Conservation (phyloP, 768 basidiomycete genomes). For the Lentinus brumalis region DNA sequence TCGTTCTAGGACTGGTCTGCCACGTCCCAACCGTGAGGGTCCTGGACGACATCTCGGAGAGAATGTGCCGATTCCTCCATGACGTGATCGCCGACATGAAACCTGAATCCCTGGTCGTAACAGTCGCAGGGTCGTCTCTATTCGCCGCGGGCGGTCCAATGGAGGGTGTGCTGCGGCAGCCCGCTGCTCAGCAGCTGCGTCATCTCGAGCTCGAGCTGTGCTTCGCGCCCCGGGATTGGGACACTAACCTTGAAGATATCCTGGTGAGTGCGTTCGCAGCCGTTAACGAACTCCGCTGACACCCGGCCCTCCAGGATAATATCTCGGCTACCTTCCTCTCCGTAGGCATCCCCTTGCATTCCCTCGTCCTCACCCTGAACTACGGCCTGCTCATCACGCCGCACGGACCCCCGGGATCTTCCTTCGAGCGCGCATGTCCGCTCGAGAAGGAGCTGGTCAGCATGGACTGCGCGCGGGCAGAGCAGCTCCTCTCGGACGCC, state of each 20-base stretch:
- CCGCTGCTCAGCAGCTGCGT: background rate
- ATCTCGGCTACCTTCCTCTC: background rate
- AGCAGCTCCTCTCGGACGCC: background rate
- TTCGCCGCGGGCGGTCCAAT: background rate
- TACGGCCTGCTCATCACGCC: background rate
- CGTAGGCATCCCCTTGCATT: background rate
- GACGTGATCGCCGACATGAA: constrained; percentile 6
- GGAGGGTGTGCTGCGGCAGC: background rate
- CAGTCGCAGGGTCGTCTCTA: background rate
- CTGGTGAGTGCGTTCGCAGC: background rate
- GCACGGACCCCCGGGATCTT: background rate
- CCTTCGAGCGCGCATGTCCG: background rate
- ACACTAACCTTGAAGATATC: background rate
- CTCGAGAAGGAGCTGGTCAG: background rate
- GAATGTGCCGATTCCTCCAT: background rate
- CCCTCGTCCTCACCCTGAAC: constrained; percentile 6
- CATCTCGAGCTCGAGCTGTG: background rate
- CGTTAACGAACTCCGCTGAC: background rate
- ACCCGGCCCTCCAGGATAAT: background rate
- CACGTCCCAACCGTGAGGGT: constrained; percentile 7
- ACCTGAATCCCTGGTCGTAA: background rate
- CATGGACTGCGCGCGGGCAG: background rate
- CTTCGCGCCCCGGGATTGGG: background rate
- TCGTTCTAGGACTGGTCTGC: constrained; percentile 8
- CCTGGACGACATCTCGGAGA: background rate